A percentile compares a stretch with the other conserved stretches of the same genome.
These are phyloP conservation scores for Inonotus obliquus DNA, from an alignment of 1,284 basidiomycete species.

Conservation along the genomic window DNA sequence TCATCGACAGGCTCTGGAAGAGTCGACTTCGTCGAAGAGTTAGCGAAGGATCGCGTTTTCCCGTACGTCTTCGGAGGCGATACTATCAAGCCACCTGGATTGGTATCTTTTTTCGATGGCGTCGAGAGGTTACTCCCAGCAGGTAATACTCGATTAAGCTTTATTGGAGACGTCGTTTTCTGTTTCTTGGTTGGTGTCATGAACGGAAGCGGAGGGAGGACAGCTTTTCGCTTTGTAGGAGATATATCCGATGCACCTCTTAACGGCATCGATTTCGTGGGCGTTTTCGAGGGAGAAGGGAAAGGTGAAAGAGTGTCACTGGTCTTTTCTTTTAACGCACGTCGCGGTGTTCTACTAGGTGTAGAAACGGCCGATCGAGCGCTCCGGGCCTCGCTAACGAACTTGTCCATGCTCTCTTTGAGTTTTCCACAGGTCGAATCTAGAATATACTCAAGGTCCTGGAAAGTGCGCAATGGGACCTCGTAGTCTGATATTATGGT, in stretches of 20 bases:
- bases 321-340: background rate
- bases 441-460: conserved; percentile 6
- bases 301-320: background rate
- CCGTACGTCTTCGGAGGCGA: conserved; percentile 3
- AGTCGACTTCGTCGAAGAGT: background rate
- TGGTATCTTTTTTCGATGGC: background rate
- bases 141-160: conserved; percentile 13
- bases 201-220: conserved; percentile 7
- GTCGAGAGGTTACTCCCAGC: conserved; percentile 1
- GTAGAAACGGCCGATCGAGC: background rate
- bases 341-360: background rate
- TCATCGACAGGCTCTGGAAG: background rate
- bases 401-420: conserved; percentile 14
- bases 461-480: conserved; percentile 7
- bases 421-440: conserved; percentile 5
- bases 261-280: background rate
- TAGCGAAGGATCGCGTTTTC: background rate
- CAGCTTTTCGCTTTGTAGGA: conserved; percentile 12
- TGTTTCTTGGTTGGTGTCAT: conserved; percentile 10
- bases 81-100: background rate
- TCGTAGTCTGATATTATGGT: conserved; percentile 10
- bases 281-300: conserved; percentile 2
- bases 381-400: conserved; percentile 3
- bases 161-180: conserved; percentile 7
- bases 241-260: background rate